Evolutionary conservation across 2,329 filamentous ascomycete species (phyloP).

Genomic region (Aspergillus brasiliensis): DNA sequence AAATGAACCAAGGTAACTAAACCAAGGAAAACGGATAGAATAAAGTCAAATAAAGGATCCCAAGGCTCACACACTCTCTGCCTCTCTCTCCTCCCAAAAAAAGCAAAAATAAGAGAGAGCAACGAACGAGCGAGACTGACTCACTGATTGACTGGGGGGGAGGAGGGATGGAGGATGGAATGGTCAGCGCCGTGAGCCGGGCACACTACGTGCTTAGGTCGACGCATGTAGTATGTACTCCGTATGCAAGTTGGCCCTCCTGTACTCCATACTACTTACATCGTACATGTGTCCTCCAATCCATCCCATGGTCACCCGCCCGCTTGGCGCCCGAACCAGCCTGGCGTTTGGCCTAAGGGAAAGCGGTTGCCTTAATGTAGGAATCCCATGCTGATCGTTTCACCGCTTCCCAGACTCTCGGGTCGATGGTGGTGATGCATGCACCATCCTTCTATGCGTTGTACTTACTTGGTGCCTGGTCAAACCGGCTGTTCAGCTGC

Average conservation of each 20-base stretch:
- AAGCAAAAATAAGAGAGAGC: not conserved
- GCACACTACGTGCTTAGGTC: not conserved
- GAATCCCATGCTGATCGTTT: conserved; percentile 16
- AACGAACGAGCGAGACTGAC: no score
- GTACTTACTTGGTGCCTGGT: conserved; percentile 2
- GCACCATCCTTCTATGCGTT: conserved; percentile 33
- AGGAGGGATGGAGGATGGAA: not conserved
- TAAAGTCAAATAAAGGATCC: not conserved
- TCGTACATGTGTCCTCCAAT: conserved; percentile 1
- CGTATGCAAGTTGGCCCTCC: conserved; percentile 1
- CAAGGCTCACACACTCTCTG: not conserved
- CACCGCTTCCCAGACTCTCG: conserved; percentile 23
- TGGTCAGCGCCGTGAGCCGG: not conserved
- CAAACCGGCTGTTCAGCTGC: not conserved
- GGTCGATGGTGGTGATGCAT: conserved; percentile 36
- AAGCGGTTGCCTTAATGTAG: conserved; percentile 2
- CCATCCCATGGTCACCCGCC: conserved; percentile 4
- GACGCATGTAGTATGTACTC: conserved; percentile 1
- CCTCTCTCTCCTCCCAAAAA: not conserved
- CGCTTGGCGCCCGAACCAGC: conserved; percentile 3
- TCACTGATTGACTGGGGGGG: no score
- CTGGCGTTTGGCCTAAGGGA: not conserved
- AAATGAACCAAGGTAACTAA: no score
- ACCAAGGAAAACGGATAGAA: not conserved
- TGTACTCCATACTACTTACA: not conserved